Percentiles rank a stretch among this genome's conserved stretches.
These are phyloP conservation scores for Cryphonectria parasitica DNA, from an alignment of 2,329 filamentous ascomycete genomes.

Conservation along the genomic window DNA sequence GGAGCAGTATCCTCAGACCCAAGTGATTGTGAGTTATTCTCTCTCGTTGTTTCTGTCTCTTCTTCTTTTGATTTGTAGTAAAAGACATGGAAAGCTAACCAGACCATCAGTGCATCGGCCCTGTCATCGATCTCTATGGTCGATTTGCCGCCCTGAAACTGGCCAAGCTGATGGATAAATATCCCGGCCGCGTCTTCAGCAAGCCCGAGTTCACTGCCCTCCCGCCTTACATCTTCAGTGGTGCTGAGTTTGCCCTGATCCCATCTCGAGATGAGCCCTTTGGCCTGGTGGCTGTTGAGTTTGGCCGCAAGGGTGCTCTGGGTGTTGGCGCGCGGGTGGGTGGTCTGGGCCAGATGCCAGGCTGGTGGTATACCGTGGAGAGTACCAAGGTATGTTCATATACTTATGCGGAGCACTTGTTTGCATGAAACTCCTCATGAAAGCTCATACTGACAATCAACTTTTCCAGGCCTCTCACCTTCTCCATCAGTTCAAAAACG, in stretches of 20 bases:
- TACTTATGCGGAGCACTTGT: no score
- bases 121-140: conserved; percentile 68
- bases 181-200: conserved; percentile 67
- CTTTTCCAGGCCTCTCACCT: conserved; percentile 49
- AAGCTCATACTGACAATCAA: background rate
- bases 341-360: conserved; percentile 69
- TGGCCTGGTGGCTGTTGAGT: conserved; percentile 69
- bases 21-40: conserved; percentile 50
- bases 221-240: conserved; percentile 68
- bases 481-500: conserved; percentile 65
- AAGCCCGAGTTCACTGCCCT: conserved; percentile 70
- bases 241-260: conserved; percentile 70
- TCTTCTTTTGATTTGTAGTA: background rate
- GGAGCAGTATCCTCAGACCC: conserved; percentile 59
- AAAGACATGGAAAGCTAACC: background rate
- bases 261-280: conserved; percentile 74
- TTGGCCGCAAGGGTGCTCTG: conserved; percentile 67
- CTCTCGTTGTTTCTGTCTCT: no score
- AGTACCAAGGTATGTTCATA: conserved; percentile 54
- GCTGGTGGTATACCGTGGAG: conserved; percentile 73
- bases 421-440: no score
- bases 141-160: conserved; percentile 69
- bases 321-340: conserved; percentile 68
- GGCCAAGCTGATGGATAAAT: conserved; percentile 65
- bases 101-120: conserved; percentile 53